Evolutionary conservation across 2,329 filamentous ascomycete species (phyloP), one percentile per base, ranked within the genome.

Genomic region (Nemania bipapillata): DNA sequence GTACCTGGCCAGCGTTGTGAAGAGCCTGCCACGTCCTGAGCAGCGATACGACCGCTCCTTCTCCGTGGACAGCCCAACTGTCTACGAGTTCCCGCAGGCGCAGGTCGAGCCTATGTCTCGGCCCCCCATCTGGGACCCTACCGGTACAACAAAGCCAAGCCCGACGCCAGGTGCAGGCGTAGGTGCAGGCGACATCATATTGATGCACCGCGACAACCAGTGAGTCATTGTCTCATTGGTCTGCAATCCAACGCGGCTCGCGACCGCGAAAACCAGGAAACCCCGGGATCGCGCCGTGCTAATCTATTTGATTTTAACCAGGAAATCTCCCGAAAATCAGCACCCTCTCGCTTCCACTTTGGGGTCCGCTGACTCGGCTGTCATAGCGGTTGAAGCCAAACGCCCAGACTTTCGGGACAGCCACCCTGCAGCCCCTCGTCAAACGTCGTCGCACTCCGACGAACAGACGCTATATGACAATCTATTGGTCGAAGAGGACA

Each of bases 31-130:
- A 49, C 81, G 82, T 69, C 85, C 86, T n/a, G 84, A 85, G 55
- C 82, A 84, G 69, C 80, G 86, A 57, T 87, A 86, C 75, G 82
- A 83, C n/a, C 83, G 87, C 69, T 84, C 85, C 35, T 85, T 80
- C 73, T 86, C 86, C 15, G 77, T 88, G 63, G 87, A 90, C 77
- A 89, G 87, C 76, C 87, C 87, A 69, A 89, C 86, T 35, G 79
- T 90, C 56, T 89, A 90, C 84, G 86, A 88, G 74, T 88, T 87
- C 74, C 84, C 85, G 59, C 71, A 66, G 57, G 72, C 68, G 71
- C 73, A 73, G 35, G 42, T 66, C 57, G 69, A 55, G 53, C 69
- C 64, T 70, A 69, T 72, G 63, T 70, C 56, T 73, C 65, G 56
- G 45, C 65, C 72, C 72, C 74, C 47, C 50, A 60, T 47, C 49